Evolutionary conservation across 441 rosid species (phyloP), one percentile per base, ranked within the genome.

Genomic region (Manihot esculenta): DNA sequence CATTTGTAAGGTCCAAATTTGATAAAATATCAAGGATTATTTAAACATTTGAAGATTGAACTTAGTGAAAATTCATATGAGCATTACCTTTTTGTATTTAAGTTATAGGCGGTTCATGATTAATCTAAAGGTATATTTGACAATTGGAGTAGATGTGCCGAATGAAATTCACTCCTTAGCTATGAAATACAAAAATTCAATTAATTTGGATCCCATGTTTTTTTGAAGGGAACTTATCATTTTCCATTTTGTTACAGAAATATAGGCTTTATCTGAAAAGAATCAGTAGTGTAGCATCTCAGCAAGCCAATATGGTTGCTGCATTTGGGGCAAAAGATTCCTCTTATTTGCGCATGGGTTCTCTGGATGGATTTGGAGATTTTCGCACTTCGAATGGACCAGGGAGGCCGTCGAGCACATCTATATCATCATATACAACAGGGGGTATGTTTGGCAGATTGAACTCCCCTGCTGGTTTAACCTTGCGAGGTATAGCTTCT

Each of bases 241-340:
- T 68, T 55, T 71, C 11, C 66, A 58, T 70, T 64, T 72, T 78
- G 62, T 60, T 79, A 72, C 96, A 96, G 99, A 96, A 96, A 72
- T 96, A 87, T 70, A 86, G 99, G 83, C 87, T 91, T 13, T 90
- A 86, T 84, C 84, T 96, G 77, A 96, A 88, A 81, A 86, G 86
- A 78, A 48, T 86, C 66, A 84, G 89, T 72, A 69, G 35, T 70
- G 83, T 72, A 65, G 75, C 87, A 55, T 53, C 83, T 63, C 82
- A 87, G 72, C 86, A 86, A 77, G 86, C 66, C 53, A 79, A 69
- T 72, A 76, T 83, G 81, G 86, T 68, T 70, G 81, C 85, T 49
- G 76, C 83, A 62, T 84, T 78, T 42, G 95, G 91, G 27, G 60
- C 81, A 64, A 88, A 80, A 78, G 95, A 92, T 56, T 63, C 92